Evolutionary conservation across 192 early-diverging fungal genomes (phyloP), one percentile per base, ranked within the genome.

Genomic region (Coemansia sp.): DNA sequence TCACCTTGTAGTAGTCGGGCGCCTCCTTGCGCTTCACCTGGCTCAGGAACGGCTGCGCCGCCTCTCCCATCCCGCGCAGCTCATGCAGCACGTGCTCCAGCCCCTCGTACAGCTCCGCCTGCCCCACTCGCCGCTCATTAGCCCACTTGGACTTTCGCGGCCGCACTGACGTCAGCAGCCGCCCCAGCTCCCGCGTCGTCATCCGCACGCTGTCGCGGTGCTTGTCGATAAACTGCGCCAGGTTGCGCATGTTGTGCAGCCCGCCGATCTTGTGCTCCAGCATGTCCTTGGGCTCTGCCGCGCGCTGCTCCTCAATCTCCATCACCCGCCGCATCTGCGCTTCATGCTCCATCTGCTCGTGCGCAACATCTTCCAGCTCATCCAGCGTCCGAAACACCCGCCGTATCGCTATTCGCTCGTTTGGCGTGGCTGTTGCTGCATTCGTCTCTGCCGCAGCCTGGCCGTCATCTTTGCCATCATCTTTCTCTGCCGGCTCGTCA

Each of bases 1-100:
- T 94, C 44, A 99, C 92, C 43, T 92, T 87, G 69, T 85, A 89
- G 63, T 98, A 98, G 73, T 94, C 88, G 0, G 96, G 96, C 1
- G 88, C 93, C 39, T 96, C 93, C 41, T 89, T 83, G 52, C 90
- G 87, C 62, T 82, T 85, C 20, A 98, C 96, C 61, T 89, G 90
- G 40, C 81, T 84, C 18, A 94, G 69, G 62, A 98, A 98, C 3
- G 94, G 93, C 10, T 68, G 60, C 0, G 90, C 88, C 40, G 93
- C 90, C 21, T 87, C 90, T 82, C 87, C 67, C 69, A 90, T 88
- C 45, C 84, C 80, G 60, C 89, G 90, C 11, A 98, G 78, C 53
- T 90, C 88, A 14, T 80, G 82, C 52, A 98, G 68, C 28, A 90
- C 84, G 34, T 87, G 85, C 53, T 98, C 96, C 32, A 88, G 84